Conservation (phyloP, 345 rosid species). For the Salix dunnii region DNA sequence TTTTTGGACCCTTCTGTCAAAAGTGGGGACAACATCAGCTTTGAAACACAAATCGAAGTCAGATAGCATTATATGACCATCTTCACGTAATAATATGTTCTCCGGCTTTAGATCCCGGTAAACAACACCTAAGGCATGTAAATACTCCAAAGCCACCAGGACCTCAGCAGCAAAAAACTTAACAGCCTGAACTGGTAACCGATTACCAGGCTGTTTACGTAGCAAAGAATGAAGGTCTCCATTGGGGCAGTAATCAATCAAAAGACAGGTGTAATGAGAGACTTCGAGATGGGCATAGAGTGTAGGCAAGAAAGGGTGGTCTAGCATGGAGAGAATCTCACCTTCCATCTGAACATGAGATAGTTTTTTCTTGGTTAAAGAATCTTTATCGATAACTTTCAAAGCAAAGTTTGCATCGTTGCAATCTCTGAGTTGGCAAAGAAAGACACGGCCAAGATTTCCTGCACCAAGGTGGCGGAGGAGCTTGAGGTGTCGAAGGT, state of each 20-base stretch:
- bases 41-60: constrained; percentile 88
- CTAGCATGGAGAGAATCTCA: constrained; percentile 72
- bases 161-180: constrained; percentile 96
- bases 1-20: constrained; percentile 29
- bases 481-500: constrained; percentile 71
- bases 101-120: constrained; percentile 97
- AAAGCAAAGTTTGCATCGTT: constrained; percentile 44
- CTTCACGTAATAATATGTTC: constrained; percentile 79
- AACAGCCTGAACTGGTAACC: constrained; percentile 66
- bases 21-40: constrained; percentile 77
- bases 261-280: constrained; percentile 79
- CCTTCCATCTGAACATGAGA: constrained; percentile 84
- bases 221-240: constrained; percentile 86
- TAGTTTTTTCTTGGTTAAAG: constrained; percentile 65
- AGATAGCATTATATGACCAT: constrained; percentile 98
- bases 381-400: constrained; percentile 90
- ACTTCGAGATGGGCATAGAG: constrained; percentile 86
- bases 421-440: constrained; percentile 50
- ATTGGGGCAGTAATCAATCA: constrained; percentile 94
- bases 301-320: constrained; percentile 89
- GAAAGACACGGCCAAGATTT: constrained; percentile 84
- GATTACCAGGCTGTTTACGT: constrained; percentile 55
- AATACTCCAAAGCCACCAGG: constrained; percentile 84
- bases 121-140: constrained; percentile 89
- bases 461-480: constrained; percentile 77